Conservation (phyloP, 345 rosid genomes). For the Aethionema arabicum region DNA sequence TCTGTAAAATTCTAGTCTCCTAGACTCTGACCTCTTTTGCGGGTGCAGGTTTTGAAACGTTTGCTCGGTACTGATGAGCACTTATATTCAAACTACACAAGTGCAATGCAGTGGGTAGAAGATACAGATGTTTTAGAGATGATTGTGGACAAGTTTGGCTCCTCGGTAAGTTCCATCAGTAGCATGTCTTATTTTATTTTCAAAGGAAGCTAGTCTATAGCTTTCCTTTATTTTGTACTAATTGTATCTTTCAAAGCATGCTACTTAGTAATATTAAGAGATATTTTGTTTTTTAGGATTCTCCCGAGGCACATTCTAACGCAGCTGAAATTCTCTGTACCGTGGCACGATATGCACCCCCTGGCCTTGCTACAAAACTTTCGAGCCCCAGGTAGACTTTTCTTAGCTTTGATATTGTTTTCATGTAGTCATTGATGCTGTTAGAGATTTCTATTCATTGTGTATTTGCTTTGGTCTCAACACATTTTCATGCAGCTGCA, state of each 20-base stretch:
- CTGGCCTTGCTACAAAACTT: conserved; percentile 76
- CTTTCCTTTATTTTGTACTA: conserved; percentile 11
- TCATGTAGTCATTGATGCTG: conserved; percentile 1
- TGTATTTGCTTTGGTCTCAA: conserved; percentile 11
- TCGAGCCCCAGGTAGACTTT: conserved; percentile 65
- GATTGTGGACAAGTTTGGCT: conserved; percentile 89
- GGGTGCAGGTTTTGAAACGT: conserved; percentile 73
- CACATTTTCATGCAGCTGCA: conserved; percentile 53
- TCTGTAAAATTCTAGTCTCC: neutral
- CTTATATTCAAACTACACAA: conserved; percentile 64
- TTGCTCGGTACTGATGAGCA: conserved; percentile 90
- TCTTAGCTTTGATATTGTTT: conserved; percentile 25
- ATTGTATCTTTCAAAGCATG: neutral
- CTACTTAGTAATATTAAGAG: conserved; percentile 14
- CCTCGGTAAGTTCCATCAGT: conserved; percentile 62
- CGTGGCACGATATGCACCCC: conserved; percentile 77
- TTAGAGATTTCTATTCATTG: conserved; percentile 13
- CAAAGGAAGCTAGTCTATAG: conserved; percentile 12
- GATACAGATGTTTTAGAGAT: conserved; percentile 82
- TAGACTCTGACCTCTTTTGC: conserved; percentile 24
- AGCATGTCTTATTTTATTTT: conserved; percentile 14
- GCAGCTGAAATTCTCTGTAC: conserved; percentile 91
- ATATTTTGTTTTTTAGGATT: conserved; percentile 50
- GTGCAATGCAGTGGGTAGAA: conserved; percentile 84
- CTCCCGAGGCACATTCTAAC: conserved; percentile 92